Percentiles rank a stretch among this genome's conserved stretches.
Conservation (phyloP, 768 basidiomycete genomes). For the Pleurotus tuoliensis region DNA sequence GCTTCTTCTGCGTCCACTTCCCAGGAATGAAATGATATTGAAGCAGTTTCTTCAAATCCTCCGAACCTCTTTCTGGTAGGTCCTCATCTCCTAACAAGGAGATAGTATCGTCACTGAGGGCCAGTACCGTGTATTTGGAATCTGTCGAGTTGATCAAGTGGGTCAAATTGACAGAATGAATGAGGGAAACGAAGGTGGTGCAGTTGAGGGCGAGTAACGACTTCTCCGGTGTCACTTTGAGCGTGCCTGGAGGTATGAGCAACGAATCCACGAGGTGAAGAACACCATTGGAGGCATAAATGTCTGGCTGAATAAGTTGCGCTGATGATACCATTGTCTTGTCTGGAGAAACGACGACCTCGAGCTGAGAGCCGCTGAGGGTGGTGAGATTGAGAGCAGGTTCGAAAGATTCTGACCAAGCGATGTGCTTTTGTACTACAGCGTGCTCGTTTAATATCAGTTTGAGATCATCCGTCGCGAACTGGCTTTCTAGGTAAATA, state of each 20-base stretch:
- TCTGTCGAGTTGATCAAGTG: conserved; percentile 68
- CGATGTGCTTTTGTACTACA: conserved; percentile 53
- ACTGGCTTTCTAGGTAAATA: conserved; percentile 85
- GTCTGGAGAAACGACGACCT: conserved; percentile 50
- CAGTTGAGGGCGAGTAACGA: conserved; percentile 91
- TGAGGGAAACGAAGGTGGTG: conserved; percentile 81
- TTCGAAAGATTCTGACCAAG: conserved; percentile 63
- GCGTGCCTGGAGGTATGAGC: conserved; percentile 69
- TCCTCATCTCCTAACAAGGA: conserved; percentile 47
- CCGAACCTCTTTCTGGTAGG: conserved; percentile 61
- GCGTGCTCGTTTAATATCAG: conserved; percentile 80
- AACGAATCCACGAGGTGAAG: conserved; percentile 85
- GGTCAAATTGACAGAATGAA: conserved; percentile 79
- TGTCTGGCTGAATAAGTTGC: conserved; percentile 67
- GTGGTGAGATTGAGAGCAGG: conserved; percentile 54
- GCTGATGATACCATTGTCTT: conserved; percentile 56
- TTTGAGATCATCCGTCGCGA: conserved; percentile 73
- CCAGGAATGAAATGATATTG: conserved; percentile 93
- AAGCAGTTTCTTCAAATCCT: conserved; percentile 68
- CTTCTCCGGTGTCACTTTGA: conserved; percentile 90
- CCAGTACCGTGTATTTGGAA: conserved; percentile 81
- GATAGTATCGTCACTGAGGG: conserved; percentile 84
- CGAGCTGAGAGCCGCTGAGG: conserved; percentile 61
- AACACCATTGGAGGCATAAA: conserved; percentile 94
- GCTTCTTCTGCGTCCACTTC: conserved; percentile 63